phyloP scores from a whole-genome alignment of 1,284 basidiomycete genomes.

The Volvariella surrecta region DNA sequence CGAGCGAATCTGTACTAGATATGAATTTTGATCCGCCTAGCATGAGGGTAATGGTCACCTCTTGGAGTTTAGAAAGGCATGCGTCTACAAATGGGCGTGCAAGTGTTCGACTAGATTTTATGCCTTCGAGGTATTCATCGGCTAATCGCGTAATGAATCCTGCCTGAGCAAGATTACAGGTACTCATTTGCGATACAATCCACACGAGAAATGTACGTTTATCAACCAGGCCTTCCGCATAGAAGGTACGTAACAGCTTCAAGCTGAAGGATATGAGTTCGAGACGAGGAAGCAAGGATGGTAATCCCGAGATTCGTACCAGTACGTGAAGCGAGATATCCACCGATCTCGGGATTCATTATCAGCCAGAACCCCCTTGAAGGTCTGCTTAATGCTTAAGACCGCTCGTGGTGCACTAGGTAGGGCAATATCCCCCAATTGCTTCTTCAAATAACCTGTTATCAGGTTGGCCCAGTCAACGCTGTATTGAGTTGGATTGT shows the following conservation, averaged over 20 bases:
- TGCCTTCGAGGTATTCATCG: slow-evolving; percentile 73
- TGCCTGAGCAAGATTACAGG: slow-evolving; percentile 78
- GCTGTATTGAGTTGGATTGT: slow-evolving; percentile 79
- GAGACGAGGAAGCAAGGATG: background rate
- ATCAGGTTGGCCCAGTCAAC: slow-evolving; percentile 86
- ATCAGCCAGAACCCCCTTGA: slow-evolving; percentile 70
- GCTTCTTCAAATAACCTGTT: slow-evolving; percentile 85
- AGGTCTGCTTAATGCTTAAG: slow-evolving; percentile 71
- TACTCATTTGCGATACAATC: slow-evolving; percentile 73
- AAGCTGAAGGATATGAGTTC: slow-evolving; percentile 36
- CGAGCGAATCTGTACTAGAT: slow-evolving; percentile 36
- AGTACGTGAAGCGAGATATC: slow-evolving; percentile 78
- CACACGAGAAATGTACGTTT: slow-evolving; percentile 74
- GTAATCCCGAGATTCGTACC: slow-evolving; percentile 31
- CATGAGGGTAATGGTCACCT: slow-evolving; percentile 34
- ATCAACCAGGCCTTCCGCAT: slow-evolving; percentile 78
- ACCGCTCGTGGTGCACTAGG: slow-evolving; percentile 70
- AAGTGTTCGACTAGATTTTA: slow-evolving; percentile 60
- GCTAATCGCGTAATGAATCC: slow-evolving; percentile 73
- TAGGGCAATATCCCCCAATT: slow-evolving; percentile 76
- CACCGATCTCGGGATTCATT: slow-evolving; percentile 63
- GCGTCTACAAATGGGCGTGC: slow-evolving; percentile 60
- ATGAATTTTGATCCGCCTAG: background rate
- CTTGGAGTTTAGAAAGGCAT: slow-evolving; percentile 56
- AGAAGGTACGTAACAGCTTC: slow-evolving; percentile 70